Conservation (phyloP, 345 rosid species). For the Camelina laxa region DNA sequence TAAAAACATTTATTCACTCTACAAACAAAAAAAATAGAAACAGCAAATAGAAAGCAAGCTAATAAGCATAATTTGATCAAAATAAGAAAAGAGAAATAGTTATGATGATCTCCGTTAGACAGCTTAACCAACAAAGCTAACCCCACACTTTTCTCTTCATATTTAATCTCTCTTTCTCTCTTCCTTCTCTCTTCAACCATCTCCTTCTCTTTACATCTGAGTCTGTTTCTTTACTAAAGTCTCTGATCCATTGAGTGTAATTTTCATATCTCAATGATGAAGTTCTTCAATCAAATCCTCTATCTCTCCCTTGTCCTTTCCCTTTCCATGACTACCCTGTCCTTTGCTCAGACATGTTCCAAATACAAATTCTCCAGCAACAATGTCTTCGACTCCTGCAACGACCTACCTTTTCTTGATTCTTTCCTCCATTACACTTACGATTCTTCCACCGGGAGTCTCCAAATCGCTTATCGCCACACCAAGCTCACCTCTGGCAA, state of each 20-base stretch:
- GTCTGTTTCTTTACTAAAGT: not conserved
- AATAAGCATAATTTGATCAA: slow-evolving; percentile 6
- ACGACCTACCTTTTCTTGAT: slow-evolving; percentile 72
- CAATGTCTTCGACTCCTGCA: slow-evolving; percentile 64
- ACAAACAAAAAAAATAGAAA: not conserved
- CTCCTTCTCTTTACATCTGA: slow-evolving; percentile 38
- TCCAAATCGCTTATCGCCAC: slow-evolving; percentile 79
- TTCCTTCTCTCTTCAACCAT: slow-evolving; percentile 28
- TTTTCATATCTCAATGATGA: slow-evolving; percentile 28
- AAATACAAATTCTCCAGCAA: slow-evolving; percentile 65
- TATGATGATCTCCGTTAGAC: slow-evolving; percentile 31
- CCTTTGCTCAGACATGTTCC: slow-evolving; percentile 60
- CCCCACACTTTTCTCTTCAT: slow-evolving; percentile 33
- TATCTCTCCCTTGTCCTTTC: slow-evolving; percentile 35
- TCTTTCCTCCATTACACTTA: slow-evolving; percentile 77
- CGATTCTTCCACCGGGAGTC: slow-evolving; percentile 56
- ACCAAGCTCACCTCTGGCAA: slow-evolving; percentile 49
- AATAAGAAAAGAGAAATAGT: not conserved
- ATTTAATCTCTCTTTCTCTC: slow-evolving; percentile 34
- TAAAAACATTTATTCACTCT: not conserved
- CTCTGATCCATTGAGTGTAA: slow-evolving; percentile 12
- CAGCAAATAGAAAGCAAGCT: slow-evolving; percentile 7
- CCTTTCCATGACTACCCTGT: slow-evolving; percentile 24
- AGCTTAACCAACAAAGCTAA: slow-evolving; percentile 47
- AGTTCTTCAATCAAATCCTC: slow-evolving; percentile 28